Conservation (phyloP, 2,329 filamentous ascomycete species). For the Sclerotinia minor region DNA sequence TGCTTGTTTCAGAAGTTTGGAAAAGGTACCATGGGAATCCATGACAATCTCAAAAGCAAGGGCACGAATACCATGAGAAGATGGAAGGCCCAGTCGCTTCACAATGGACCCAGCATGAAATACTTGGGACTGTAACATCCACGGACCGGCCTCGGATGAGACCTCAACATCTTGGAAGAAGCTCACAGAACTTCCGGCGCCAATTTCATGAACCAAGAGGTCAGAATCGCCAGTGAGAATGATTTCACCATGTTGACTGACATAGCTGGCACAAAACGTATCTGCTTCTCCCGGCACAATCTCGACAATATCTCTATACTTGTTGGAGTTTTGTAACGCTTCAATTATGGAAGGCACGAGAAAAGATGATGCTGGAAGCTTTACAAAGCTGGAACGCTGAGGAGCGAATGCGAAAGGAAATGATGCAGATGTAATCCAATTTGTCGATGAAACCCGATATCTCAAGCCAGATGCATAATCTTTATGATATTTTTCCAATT, state of each 20-base stretch:
- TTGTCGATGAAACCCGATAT: conserved; percentile 26
- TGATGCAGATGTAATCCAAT: conserved; percentile 5
- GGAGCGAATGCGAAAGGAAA: conserved; percentile 32
- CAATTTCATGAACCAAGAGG: conserved; percentile 72
- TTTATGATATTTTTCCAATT: conserved; percentile 35
- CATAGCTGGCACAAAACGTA: conserved; percentile 68
- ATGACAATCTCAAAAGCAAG: conserved; percentile 41
- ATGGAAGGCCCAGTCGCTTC: conserved; percentile 46
- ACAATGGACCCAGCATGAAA: conserved; percentile 49
- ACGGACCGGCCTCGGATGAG: conserved; percentile 25
- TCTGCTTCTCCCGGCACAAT: conserved; percentile 87
- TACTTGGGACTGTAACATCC: conserved; percentile 33
- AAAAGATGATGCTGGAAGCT: conserved; percentile 57
- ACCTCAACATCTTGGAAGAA: conserved; percentile 64
- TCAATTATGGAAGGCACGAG: conserved; percentile 78
- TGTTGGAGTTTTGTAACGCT: conserved; percentile 52
- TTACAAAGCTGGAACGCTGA: conserved; percentile 34
- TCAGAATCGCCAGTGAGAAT: conserved; percentile 87
- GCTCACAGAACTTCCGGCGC: conserved; percentile 58
- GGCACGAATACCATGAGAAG: conserved; percentile 44
- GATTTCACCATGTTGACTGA: conserved; percentile 54
- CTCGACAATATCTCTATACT: conserved; percentile 48
- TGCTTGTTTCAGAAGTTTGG: conserved; percentile 34
- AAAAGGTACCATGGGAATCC: conserved; percentile 35
- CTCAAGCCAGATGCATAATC: conserved; percentile 26